These are phyloP conservation scores for Fusarium chlamydosporum DNA, from an alignment of 2,329 filamentous ascomycete species.

Conservation along the genomic window DNA sequence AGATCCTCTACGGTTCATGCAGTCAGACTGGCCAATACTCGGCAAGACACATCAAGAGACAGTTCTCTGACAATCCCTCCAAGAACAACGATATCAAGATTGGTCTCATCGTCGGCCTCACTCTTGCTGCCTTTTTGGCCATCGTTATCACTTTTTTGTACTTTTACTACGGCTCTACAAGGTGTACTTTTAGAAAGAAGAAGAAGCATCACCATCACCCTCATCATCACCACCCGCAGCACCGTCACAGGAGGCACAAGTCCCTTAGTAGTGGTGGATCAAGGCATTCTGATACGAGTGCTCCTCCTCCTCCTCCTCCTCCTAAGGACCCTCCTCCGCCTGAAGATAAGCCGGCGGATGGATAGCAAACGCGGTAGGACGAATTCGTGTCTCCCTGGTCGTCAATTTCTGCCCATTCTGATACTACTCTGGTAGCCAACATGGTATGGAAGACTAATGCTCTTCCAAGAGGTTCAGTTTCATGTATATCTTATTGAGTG, in stretches of 20 bases:
- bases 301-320: slow-evolving; percentile 37
- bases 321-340: slow-evolving; percentile 33
- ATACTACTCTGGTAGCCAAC: neutral
- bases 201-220: slow-evolving; percentile 29
- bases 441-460: slow-evolving; percentile 2
- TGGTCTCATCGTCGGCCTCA: slow-evolving; percentile 60
- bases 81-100: slow-evolving; percentile 59
- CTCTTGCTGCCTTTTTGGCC: slow-evolving; percentile 58
- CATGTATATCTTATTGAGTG: slow-evolving; percentile 27
- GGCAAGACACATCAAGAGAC: slow-evolving; percentile 35
- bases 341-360: slow-evolving; percentile 33
- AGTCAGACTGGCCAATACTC: neutral
- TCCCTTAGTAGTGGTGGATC: slow-evolving; percentile 54
- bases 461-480: slow-evolving; percentile 10
- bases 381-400: slow-evolving; percentile 1
- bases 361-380: slow-evolving; percentile 5
- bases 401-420: neutral
- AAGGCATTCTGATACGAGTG: slow-evolving; percentile 47
- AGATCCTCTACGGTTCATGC: slow-evolving; percentile 9
- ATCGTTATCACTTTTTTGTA: slow-evolving; percentile 57
- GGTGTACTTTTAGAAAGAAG: slow-evolving; percentile 52
- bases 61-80: slow-evolving; percentile 48
- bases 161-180: slow-evolving; percentile 58
- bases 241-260: slow-evolving; percentile 46
- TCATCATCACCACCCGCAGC: slow-evolving; percentile 9